These are phyloP conservation scores for Pilaira anomala DNA, from an alignment of 192 early-diverging fungal genomes.

Conservation along the genomic window DNA sequence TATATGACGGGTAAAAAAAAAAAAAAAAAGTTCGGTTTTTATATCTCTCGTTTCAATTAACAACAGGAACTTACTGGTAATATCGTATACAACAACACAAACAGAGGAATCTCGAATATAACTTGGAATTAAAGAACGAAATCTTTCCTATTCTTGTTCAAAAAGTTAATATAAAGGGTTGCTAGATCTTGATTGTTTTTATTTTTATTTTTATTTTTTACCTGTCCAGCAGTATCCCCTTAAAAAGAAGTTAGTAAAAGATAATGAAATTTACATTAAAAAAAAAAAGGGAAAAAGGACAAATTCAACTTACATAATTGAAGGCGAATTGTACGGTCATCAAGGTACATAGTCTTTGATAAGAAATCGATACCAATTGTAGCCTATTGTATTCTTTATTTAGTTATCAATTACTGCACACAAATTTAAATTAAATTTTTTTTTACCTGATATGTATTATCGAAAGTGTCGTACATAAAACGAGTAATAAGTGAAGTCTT, in stretches of 20 bases:
- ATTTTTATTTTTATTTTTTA: constrained; percentile 20
- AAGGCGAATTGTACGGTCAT: constrained; percentile 93
- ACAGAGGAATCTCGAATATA: constrained; percentile 99
- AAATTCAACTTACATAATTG: constrained; percentile 71
- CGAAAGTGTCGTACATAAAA: constrained; percentile 99
- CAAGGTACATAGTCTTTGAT: constrained; percentile 98
- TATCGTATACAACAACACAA: constrained; percentile 96
- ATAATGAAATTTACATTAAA: too few relatives aligned
- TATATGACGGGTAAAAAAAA: too few relatives aligned
- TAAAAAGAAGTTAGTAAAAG: too few relatives aligned
- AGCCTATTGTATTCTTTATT: constrained; percentile 49
- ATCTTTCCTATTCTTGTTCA: constrained; percentile 73
- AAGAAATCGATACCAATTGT: constrained; percentile 99
- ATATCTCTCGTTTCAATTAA: not conserved
- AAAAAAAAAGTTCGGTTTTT: too few relatives aligned
- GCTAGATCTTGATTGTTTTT: not conserved
- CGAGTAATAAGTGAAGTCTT: constrained; percentile 99
- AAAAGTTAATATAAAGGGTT: not conserved
- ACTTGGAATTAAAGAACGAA: constrained; percentile 93
- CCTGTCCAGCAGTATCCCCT: constrained; percentile 97
- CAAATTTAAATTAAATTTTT: too few relatives aligned
- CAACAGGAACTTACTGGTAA: constrained; percentile 82
- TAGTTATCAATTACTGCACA: not conserved
- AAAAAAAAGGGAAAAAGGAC: not conserved
- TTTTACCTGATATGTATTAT: constrained; percentile 89